Evolutionary conservation across 768 basidiomycete genomes (phyloP), one percentile per base, ranked within the genome.

Genomic region (Leccinum barrowsii): DNA sequence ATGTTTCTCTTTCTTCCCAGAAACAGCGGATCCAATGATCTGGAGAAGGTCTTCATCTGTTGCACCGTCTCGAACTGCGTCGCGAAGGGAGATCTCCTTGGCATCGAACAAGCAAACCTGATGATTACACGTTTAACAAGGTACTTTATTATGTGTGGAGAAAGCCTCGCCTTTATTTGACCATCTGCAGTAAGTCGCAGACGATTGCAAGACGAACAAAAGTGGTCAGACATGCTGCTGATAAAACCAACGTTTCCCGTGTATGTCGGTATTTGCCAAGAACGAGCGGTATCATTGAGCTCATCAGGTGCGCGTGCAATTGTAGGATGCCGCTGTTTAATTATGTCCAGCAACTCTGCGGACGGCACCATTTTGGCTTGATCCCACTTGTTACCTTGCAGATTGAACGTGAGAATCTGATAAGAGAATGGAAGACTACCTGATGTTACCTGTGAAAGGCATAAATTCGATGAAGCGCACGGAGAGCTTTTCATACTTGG

Each of bases 401-500:
- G 5, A 51, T 47, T 50, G 17, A 58, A 53, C 24, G 13, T 6
- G 37, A 11, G 3, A n/a, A 21, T 21, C 66, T 19, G 62, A 53
- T 19, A 57, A 57, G 42, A 22, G 51, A 47, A 59, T 1, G 3
- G 28, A 32, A n/a, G 50, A 53, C 11, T 34, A 46, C 44, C 58
- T 3, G 40, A 3, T 66, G 72, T 61, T 62, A 89, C 89, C 93
- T 63, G 85, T 88, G 70, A 96, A 96, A 11, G 93, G 92, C 94
- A 96, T 95, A 68, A 90, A 95, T 72, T 94, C 92, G 58, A 94
- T 95, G 71, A 95, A 93, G 37, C 94, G 83, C 42, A 94, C 84
- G 40, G 84, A 89, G 24, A 93, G 72, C 2, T 75, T 71, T 48
- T 77, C 77, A 48, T 87, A 74, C 63, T 80, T 83, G 5, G 89